phyloP scores from a whole-genome alignment of 2,329 filamentous ascomycete genomes.

The Claviceps citrina region DNA sequence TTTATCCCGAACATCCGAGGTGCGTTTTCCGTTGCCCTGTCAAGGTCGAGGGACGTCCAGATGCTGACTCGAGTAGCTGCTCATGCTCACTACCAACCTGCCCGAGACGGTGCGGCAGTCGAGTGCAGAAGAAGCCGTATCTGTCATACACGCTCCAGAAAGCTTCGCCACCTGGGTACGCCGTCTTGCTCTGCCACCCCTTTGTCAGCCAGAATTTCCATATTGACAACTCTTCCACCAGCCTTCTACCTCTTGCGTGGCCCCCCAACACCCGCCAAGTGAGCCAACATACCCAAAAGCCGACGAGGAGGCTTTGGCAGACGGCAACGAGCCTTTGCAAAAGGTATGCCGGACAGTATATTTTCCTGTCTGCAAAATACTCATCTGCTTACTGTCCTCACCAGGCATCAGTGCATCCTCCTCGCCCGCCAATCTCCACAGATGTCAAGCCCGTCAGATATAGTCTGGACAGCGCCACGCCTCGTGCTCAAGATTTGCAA shows the following conservation, averaged over 20 bases:
- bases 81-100: conserved; percentile 41
- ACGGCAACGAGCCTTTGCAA: conserved; percentile 10
- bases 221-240: conserved; percentile 11
- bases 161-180: conserved; percentile 69
- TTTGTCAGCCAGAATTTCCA: not conserved
- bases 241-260: conserved; percentile 26
- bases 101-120: conserved; percentile 40
- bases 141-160: conserved; percentile 79
- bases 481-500: conserved; percentile 66
- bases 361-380: not conserved
- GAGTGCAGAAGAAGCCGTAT: conserved; percentile 64
- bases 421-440: conserved; percentile 60
- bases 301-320: conserved; percentile 19
- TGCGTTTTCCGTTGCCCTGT: conserved; percentile 7
- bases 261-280: conserved; percentile 20
- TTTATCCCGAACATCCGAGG: conserved; percentile 16
- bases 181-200: conserved; percentile 2
- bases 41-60: not conserved
- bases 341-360: conserved; percentile 10
- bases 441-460: conserved; percentile 52
- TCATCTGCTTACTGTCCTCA: conserved; percentile 1
- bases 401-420: conserved; percentile 20
- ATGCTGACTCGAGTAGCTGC: conserved; percentile 21
- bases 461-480: conserved; percentile 56
- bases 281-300: conserved; percentile 23